These are phyloP conservation scores for Vitis hybrid DNA, from an alignment of 177 flowering plant genomes.

Conservation along the genomic window DNA sequence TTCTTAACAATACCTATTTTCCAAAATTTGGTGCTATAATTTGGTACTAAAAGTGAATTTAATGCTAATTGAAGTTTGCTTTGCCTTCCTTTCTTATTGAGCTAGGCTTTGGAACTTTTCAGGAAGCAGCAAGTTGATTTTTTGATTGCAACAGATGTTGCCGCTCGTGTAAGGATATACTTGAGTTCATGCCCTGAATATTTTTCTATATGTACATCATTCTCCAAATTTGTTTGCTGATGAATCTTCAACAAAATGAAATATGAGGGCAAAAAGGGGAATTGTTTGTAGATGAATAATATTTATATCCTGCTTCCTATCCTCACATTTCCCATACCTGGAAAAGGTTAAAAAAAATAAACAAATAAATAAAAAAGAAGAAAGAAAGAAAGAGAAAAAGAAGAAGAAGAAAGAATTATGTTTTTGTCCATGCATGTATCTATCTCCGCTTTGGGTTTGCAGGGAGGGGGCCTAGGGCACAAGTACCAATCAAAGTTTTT, in stretches of 20 bases:
- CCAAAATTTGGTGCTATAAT: background rate
- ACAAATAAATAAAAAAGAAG: too few species aligned
- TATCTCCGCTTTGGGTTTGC: background rate
- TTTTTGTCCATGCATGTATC: background rate
- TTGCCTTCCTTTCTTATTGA: background rate
- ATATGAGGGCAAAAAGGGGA: too few species aligned
- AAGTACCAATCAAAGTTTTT: background rate
- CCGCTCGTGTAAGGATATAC: conserved; percentile 82
- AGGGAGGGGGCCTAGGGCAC: background rate
- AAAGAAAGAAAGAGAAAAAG: too few species aligned
- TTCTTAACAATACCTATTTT: background rate
- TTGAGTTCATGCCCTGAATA: background rate
- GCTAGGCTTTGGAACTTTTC: conserved; percentile 83
- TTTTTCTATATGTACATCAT: background rate
- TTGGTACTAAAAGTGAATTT: background rate
- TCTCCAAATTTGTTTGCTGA: background rate
- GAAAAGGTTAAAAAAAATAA: too few species aligned
- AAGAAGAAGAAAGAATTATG: too few species aligned
- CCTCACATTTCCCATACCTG: too few species aligned
- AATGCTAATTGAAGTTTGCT: background rate
- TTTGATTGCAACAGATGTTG: conserved; percentile 93
- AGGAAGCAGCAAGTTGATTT: conserved; percentile 90
- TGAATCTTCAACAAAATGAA: too few species aligned
- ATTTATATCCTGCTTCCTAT: too few species aligned
- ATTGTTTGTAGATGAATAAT: too few species aligned